Percentiles rank a stretch among this genome's conserved stretches.
Evolutionary conservation across 768 basidiomycete genomes (phyloP).

Genomic region (Xanthoconium purpureum): DNA sequence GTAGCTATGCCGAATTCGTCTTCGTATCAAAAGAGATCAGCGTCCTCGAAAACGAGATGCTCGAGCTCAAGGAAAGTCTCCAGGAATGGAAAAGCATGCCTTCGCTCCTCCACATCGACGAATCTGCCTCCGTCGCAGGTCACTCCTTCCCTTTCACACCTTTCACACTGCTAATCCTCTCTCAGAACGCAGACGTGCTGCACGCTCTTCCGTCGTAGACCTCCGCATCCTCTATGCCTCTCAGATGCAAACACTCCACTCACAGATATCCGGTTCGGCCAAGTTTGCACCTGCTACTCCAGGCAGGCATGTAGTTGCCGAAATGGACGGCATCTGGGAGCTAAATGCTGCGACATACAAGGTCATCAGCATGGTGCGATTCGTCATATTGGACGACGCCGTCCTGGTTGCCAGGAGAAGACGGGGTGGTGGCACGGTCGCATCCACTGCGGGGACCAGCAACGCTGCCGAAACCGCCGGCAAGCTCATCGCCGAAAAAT

Average conservation of each 20-base stretch:
- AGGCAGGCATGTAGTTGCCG: conserved; percentile 86
- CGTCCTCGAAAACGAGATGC: conserved; percentile 94
- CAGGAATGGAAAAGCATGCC: conserved; percentile 97
- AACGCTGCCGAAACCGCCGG: conserved; percentile 55
- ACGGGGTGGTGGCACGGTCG: conserved; percentile 39
- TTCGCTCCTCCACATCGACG: conserved; percentile 86
- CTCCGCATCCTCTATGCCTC: conserved; percentile 91
- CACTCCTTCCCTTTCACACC: conserved; percentile 25
- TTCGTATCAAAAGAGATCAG: conserved; percentile 96
- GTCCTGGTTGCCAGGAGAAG: conserved; percentile 83
- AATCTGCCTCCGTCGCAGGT: conserved; percentile 64
- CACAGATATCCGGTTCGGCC: conserved; percentile 89
- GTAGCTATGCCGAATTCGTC: conserved; percentile 95
- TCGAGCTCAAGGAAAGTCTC: conserved; percentile 91
- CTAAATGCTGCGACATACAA: conserved; percentile 96
- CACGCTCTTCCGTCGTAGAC: conserved; percentile 93
- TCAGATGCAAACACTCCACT: conserved; percentile 88
- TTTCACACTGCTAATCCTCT: conserved; percentile 4
- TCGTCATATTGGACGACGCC: conserved; percentile 89
- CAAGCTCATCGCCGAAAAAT: conserved; percentile 88
- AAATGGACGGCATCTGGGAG: conserved; percentile 77
- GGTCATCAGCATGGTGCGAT: conserved; percentile 78
- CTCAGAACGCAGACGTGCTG: conserved; percentile 53
- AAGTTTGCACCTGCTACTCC: conserved; percentile 92
- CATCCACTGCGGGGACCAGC: conserved; percentile 60